A percentile compares a stretch with the other conserved stretches of the same genome.
Evolutionary conservation across 352 stramenopile species (phyloP).

Genomic region (Phytophthora pistaciae): DNA sequence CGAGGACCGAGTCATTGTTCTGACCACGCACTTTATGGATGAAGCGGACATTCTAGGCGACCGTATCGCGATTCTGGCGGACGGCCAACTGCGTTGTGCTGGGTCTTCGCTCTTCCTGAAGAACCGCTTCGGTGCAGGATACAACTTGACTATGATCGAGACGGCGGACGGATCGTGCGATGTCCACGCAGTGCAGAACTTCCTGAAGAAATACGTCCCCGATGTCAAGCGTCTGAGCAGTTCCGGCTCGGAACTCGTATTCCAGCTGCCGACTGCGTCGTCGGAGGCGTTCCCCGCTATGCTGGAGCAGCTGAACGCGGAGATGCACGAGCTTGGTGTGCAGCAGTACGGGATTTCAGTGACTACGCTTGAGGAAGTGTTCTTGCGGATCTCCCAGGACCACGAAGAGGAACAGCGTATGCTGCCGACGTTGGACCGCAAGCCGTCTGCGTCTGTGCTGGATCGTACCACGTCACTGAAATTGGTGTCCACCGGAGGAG

Average conservation of each 20-base stretch:
- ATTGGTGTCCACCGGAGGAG: slow-evolving; percentile 10
- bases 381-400: slow-evolving; percentile 84
- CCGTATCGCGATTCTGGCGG: slow-evolving; percentile 94
- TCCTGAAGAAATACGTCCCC: slow-evolving; percentile 68
- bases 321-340: slow-evolving; percentile 65
- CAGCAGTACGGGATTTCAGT: slow-evolving; percentile 96
- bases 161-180: slow-evolving; percentile 35
- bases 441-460: slow-evolving; percentile 12
- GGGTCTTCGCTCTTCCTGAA: slow-evolving; percentile 95
- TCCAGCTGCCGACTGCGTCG: slow-evolving; percentile 91
- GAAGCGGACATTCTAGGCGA: slow-evolving; percentile 69
- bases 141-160: slow-evolving; percentile 84
- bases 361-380: slow-evolving; percentile 99
- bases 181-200: slow-evolving; percentile 30
- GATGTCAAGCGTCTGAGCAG: slow-evolving; percentile 88
- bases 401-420: slow-evolving; percentile 41
- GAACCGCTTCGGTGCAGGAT: slow-evolving; percentile 93
- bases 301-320: slow-evolving; percentile 84
- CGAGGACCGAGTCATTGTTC: slow-evolving; percentile 87
- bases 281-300: slow-evolving; percentile 89
- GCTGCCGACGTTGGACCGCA: slow-evolving; percentile 12
- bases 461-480: slow-evolving; percentile 12
- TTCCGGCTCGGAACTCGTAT: slow-evolving; percentile 94
- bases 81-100: slow-evolving; percentile 89
- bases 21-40: slow-evolving; percentile 91